A percentile compares a stretch with the other conserved stretches of the same genome.
phyloP scores from a whole-genome alignment of 306 rosid species.

The Cucurbita pepo region DNA sequence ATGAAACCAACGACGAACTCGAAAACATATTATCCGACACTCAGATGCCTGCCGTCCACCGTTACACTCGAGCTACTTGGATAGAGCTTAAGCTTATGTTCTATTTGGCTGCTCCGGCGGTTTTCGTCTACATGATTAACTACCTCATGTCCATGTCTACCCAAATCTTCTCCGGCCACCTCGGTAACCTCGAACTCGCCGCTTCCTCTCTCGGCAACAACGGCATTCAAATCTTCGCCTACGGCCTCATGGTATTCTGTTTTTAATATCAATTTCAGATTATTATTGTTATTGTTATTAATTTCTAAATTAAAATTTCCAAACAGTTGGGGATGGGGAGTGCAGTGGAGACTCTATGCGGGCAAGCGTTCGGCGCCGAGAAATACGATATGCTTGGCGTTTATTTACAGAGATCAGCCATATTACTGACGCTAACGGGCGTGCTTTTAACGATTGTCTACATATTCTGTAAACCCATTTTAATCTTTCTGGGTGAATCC shows the following conservation, averaged over 20 bases:
- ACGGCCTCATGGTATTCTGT: constrained; percentile 44
- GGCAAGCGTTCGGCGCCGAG: constrained; percentile 60
- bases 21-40: constrained; percentile 36
- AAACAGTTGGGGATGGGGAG: constrained; percentile 76
- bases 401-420: constrained; percentile 44
- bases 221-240: constrained; percentile 58
- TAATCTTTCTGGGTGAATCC: constrained; percentile 28
- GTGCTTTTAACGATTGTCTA: constrained; percentile 27
- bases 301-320: no score
- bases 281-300: no score
- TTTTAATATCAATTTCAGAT: no score
- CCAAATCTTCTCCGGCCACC: constrained; percentile 56
- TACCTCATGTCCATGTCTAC: constrained; percentile 46
- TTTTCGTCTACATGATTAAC: constrained; percentile 50
- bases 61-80: constrained; percentile 31
- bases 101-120: constrained; percentile 50
- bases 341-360: constrained; percentile 70
- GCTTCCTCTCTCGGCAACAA: constrained; percentile 70
- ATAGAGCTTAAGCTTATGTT: constrained; percentile 46
- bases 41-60: constrained; percentile 10
- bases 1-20: constrained; percentile 11
- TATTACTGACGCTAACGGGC: constrained; percentile 35
- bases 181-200: constrained; percentile 63
- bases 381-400: constrained; percentile 49
- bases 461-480: constrained; percentile 26